Evolutionary conservation across 2,329 filamentous ascomycete species (phyloP).

Genomic region (Penicillium rolfsii): DNA sequence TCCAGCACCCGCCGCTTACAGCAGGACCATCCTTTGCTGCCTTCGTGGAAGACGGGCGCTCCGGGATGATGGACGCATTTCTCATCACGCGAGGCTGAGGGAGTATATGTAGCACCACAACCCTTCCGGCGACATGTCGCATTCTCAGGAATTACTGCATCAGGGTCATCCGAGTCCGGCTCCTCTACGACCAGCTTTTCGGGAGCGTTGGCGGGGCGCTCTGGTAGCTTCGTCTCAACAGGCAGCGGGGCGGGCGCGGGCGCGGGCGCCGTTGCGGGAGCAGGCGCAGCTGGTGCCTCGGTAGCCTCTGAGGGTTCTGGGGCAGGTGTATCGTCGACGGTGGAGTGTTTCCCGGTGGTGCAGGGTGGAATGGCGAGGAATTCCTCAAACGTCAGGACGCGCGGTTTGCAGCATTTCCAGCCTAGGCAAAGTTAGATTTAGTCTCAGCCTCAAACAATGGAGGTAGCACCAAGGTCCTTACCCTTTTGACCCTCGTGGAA

Average conservation of each 20-base stretch:
- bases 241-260: slow-evolving; percentile 28
- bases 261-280: background rate
- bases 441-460: background rate
- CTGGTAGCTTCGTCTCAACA: slow-evolving; percentile 24
- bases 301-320: slow-evolving; percentile 47
- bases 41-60: slow-evolving; percentile 92
- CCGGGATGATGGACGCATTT: slow-evolving; percentile 88
- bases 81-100: slow-evolving; percentile 62
- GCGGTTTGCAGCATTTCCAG: slow-evolving; percentile 98
- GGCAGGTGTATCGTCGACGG: slow-evolving; percentile 71
- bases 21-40: slow-evolving; percentile 96
- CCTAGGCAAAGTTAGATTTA: slow-evolving; percentile 56
- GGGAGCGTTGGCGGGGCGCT: slow-evolving; percentile 32
- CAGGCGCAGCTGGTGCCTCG: slow-evolving; percentile 21
- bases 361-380: slow-evolving; percentile 92
- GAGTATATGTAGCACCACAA: slow-evolving; percentile 69
- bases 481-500: slow-evolving; percentile 99
- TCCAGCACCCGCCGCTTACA: slow-evolving; percentile 94
- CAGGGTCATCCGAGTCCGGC: slow-evolving; percentile 84
- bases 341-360: slow-evolving; percentile 89
- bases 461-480: slow-evolving; percentile 49
- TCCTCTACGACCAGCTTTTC: slow-evolving; percentile 57
- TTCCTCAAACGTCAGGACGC: slow-evolving; percentile 96
- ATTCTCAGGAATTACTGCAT: slow-evolving; percentile 71
- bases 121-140: slow-evolving; percentile 76